phyloP scores from a whole-genome alignment of 768 basidiomycete species.

The Chlorophyllum brunneum region DNA sequence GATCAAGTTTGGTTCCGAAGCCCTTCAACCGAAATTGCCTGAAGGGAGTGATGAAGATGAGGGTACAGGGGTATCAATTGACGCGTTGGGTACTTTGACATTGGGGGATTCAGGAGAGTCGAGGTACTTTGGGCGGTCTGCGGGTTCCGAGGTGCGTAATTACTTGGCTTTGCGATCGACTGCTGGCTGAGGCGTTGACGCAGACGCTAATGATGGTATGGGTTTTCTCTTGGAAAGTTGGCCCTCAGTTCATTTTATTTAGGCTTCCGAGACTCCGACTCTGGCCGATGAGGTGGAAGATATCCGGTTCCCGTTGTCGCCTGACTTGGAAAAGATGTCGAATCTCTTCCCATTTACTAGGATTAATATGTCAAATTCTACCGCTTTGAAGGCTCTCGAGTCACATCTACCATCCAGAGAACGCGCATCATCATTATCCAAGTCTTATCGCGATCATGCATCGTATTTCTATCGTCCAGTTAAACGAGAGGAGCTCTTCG shows the following conservation, averaged over 20 bases:
- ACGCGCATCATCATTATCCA: constrained; percentile 35
- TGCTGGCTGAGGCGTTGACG: background rate
- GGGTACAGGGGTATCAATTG: constrained; percentile 35
- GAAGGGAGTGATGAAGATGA: constrained; percentile 28
- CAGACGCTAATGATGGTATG: constrained; percentile 41
- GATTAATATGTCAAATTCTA: constrained; percentile 24
- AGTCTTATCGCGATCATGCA: constrained; percentile 42
- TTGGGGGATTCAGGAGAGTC: constrained; percentile 56
- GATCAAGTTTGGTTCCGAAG: constrained; percentile 56
- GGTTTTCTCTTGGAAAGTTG: background rate
- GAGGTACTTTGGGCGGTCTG: constrained; percentile 63
- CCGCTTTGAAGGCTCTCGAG: constrained; percentile 31
- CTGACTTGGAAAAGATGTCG: constrained; percentile 33
- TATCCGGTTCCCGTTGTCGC: constrained; percentile 16
- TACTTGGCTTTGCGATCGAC: too few relatives aligned
- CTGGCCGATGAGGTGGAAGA: constrained; percentile 3
- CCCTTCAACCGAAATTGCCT: constrained; percentile 27
- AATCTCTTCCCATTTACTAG: constrained; percentile 39
- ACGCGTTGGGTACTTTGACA: constrained; percentile 62
- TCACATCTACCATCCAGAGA: constrained; percentile 41
- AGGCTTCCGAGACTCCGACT: constrained; percentile 23
- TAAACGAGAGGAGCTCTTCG: constrained; percentile 43
- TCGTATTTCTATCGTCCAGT: constrained; percentile 49
- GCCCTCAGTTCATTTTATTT: constrained; percentile 20
- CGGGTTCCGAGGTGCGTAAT: constrained; percentile 51